Evolutionary conservation across 257 asterid species (phyloP).

Genomic region (Knoxia roxburghii): DNA sequence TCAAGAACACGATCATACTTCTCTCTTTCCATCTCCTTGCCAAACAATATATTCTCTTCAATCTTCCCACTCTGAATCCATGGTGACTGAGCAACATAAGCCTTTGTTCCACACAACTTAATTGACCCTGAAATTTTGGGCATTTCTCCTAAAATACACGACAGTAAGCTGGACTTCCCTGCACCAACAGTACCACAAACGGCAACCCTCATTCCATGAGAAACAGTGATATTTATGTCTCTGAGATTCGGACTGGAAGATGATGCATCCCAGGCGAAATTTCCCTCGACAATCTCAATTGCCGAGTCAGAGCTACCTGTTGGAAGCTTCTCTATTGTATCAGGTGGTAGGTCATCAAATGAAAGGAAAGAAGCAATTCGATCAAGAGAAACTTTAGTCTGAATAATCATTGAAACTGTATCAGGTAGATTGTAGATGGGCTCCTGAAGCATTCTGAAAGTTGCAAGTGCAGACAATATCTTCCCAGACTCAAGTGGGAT

Average conservation of each 20-base stretch:
- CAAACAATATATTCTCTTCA: conserved; percentile 77
- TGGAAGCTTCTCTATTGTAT: conserved; percentile 57
- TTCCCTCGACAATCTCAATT: conserved; percentile 63
- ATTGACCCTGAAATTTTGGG: conserved; percentile 63
- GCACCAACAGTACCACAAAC: conserved; percentile 92
- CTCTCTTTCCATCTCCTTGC: conserved; percentile 63
- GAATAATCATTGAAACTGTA: conserved; percentile 72
- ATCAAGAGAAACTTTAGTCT: conserved; percentile 89
- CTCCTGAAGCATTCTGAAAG: conserved; percentile 83
- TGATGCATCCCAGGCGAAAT: conserved; percentile 60
- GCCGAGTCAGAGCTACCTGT: conserved; percentile 38
- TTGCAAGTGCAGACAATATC: conserved; percentile 81
- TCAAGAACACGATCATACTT: conserved; percentile 59
- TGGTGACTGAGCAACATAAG: conserved; percentile 80
- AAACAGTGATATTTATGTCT: conserved; percentile 49
- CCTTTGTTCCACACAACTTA: conserved; percentile 54
- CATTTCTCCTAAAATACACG: conserved; percentile 72
- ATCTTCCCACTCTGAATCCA: conserved; percentile 93
- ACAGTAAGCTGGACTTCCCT: conserved; percentile 88
- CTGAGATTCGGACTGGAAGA: conserved; percentile 47
- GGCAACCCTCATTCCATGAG: conserved; percentile 76
- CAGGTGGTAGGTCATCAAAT: conserved; percentile 59
- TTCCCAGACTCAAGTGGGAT: conserved; percentile 87
- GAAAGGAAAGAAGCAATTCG: conserved; percentile 79
- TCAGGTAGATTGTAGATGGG: conserved; percentile 80